These are phyloP conservation scores for Candida boleticola DNA, from an alignment of 805 yeast genomes.

Conservation along the genomic window DNA sequence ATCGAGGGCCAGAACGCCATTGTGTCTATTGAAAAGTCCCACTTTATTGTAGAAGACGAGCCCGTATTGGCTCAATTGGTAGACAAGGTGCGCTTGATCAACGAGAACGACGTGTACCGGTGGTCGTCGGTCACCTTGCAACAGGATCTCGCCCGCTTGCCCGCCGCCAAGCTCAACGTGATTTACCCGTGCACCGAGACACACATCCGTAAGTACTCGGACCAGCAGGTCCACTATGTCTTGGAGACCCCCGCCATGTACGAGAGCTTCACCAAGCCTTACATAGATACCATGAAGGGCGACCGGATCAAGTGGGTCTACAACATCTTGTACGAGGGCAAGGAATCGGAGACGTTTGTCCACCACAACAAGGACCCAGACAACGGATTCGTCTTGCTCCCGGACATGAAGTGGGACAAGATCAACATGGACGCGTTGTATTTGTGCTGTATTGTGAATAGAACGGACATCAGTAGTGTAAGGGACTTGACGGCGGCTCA, in stretches of 20 bases:
- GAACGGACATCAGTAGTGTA: constrained; percentile 66
- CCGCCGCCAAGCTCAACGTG: constrained; percentile 70
- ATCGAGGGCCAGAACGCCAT: constrained; percentile 66
- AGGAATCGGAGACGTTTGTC: constrained; percentile 80
- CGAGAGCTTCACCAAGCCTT: constrained; percentile 60
- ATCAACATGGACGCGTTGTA: constrained; percentile 66
- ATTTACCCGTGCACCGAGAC: constrained; percentile 87
- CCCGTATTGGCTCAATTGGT: constrained; percentile 14
- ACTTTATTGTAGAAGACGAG: constrained; percentile 41
- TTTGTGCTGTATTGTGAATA: constrained; percentile 69
- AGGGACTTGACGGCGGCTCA: constrained; percentile 70
- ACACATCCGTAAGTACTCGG: constrained; percentile 76
- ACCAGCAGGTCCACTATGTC: constrained; percentile 58
- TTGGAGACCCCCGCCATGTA: constrained; percentile 83
- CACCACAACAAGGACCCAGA: constrained; percentile 55
- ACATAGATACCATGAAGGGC: constrained; percentile 72
- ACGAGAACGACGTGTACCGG: constrained; percentile 78
- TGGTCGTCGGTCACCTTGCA: constrained; percentile 67
- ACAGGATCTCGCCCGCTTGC: constrained; percentile 45
- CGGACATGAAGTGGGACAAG: constrained; percentile 97
- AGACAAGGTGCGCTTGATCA: constrained; percentile 34
- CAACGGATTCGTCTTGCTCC: constrained; percentile 71
- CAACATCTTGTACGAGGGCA: constrained; percentile 77
- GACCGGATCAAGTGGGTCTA: constrained; percentile 85
- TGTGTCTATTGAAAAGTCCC: constrained; percentile 69